These are phyloP conservation scores for Sphagnum fallax DNA, from an alignment of 228 moss, liverwort and hornwort genomes.

Conservation along the genomic window DNA sequence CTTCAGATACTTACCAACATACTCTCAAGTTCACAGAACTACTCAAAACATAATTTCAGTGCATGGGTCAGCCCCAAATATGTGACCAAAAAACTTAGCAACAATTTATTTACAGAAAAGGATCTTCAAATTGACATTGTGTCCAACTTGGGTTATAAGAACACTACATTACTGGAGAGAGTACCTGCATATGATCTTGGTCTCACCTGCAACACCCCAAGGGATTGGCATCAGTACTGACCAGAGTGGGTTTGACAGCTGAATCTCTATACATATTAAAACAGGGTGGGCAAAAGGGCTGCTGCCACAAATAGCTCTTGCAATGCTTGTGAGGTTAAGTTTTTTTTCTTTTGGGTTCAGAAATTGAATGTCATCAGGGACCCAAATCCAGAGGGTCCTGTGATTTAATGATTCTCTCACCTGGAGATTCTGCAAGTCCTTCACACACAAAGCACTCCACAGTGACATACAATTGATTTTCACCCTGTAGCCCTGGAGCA, in stretches of 20 bases:
- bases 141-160: slow-evolving; percentile 13
- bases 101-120: not conserved
- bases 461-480: slow-evolving; percentile 40
- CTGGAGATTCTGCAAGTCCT: slow-evolving; percentile 43
- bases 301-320: not conserved
- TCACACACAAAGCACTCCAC: slow-evolving; percentile 78
- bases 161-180: slow-evolving; percentile 1
- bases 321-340: too few species aligned
- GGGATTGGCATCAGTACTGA: not conserved
- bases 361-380: too few species aligned
- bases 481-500: slow-evolving; percentile 29
- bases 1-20: too few species aligned
- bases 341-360: too few species aligned
- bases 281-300: not conserved
- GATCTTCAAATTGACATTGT: slow-evolving; percentile 3
- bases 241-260: not conserved
- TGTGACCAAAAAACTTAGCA: slow-evolving; percentile 1
- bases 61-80: not conserved
- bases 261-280: not conserved
- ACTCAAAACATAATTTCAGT: not conserved
- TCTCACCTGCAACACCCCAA: slow-evolving; percentile 43
- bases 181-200: slow-evolving; percentile 72
- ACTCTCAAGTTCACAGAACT: too few species aligned
- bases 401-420: slow-evolving; percentile 8
- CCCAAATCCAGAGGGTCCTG: too few species aligned